Percentiles rank a stretch among this genome's conserved stretches.
These are phyloP conservation scores for Centaurea solstitialis DNA, from an alignment of 129 eudicot species.

Conservation along the genomic window DNA sequence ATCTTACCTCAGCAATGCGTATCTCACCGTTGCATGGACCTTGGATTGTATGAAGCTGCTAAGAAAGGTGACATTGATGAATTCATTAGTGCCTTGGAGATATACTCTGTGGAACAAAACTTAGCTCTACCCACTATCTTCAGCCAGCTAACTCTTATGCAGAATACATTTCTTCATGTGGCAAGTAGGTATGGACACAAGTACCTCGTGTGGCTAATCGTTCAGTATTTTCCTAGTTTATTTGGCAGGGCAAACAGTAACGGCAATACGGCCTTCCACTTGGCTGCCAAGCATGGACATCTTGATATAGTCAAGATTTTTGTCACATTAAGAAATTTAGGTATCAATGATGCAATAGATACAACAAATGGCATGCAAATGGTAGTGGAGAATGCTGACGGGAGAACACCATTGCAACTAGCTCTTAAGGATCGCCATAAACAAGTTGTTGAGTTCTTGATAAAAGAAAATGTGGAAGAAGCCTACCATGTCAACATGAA, in stretches of 20 bases:
- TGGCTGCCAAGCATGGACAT: slow-evolving; percentile 38
- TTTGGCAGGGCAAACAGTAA: slow-evolving; percentile 17
- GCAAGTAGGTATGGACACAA: slow-evolving; percentile 3
- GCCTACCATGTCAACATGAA: slow-evolving; percentile 9
- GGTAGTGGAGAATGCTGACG: slow-evolving; percentile 12
- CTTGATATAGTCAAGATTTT: slow-evolving; percentile 2
- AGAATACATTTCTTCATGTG: slow-evolving; percentile 26
- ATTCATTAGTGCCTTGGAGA: not conserved
- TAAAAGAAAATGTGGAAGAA: slow-evolving; percentile 9
- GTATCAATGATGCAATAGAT: not conserved
- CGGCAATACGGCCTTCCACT: slow-evolving; percentile 41
- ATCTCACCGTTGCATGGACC: slow-evolving; percentile 7
- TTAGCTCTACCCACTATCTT: not conserved
- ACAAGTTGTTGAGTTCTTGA: not conserved
- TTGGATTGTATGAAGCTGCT: slow-evolving; percentile 17
- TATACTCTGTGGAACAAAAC: not conserved
- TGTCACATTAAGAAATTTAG: not conserved
- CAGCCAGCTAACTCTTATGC: not conserved
- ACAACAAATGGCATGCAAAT: not conserved
- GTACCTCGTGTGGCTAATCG: not conserved
- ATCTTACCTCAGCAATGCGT: not conserved
- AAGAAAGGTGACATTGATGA: slow-evolving; percentile 3
- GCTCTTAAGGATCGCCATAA: not conserved
- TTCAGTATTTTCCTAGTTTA: slow-evolving; percentile 1
- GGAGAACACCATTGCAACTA: slow-evolving; percentile 45